Base-by-base conservation (phyloP, 495 filamentous ascomycete genomes). In the Penicillium nucicola region DNA sequence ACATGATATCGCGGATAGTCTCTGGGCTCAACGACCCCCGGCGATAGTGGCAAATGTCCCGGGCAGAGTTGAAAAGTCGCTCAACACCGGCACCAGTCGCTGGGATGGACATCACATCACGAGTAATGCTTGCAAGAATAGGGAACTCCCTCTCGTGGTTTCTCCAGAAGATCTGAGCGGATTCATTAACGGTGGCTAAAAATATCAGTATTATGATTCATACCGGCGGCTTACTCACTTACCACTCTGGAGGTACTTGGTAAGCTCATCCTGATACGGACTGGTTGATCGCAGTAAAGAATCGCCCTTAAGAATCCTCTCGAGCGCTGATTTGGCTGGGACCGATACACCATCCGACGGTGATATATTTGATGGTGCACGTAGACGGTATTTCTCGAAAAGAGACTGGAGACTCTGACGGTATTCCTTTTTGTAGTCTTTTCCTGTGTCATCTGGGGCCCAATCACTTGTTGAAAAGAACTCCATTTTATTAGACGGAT, bases 391-490 rank as follows among this genome's bases (percentile, higher is more conserved):
- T 6, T 7, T 15, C n/a, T 31, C 10, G 25, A 46, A 33, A 18
- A 38, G 19, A 46, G 17, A 19, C 19, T 42, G 13, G 14, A 47
- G 44, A 20, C 36, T 42, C 32, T 53, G 9, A 22, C 32, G 12
- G 23, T 48, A 43, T 15, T 18, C 8, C 5, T 10, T 25, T 28
- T 15, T 33, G 12, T 28, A 45, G 15, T 51, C 30, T 15, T 39
- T 43, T 41, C 1, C 38, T 23, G 14, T 41, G 7, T 41, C 11
- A 5, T 28, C 20, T 14, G 1, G 11, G 15, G 44, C 51, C 52
- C 42, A 62, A n/a, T 55, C 46, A 0, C 36, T 43, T 33, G 6
- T 53, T 38, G 11, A 41, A 42, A 63, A 63, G 41, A 63, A 59
- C 11, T 63, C 4, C 11, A 63, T 25, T 42, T 58, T 58, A 25